Evolutionary conservation across 2,329 filamentous ascomycete genomes (phyloP).

Genomic region (Ilyonectria sp.): DNA sequence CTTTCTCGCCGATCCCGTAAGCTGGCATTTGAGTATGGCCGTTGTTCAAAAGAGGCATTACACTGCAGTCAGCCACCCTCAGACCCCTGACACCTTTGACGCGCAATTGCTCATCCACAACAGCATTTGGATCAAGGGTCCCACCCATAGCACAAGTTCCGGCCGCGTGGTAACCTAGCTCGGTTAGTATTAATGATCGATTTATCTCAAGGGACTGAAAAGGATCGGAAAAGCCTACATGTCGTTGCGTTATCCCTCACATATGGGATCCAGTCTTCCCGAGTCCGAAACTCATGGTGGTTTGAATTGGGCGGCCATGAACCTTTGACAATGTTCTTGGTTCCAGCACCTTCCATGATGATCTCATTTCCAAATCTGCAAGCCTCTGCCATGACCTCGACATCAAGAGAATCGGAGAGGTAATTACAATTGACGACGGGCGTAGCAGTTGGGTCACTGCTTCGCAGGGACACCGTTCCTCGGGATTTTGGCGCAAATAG

Average conservation of each 20-base stretch:
- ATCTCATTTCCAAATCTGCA: conserved; percentile 73
- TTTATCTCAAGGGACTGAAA: not conserved
- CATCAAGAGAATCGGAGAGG: conserved; percentile 69
- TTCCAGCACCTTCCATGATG: conserved; percentile 69
- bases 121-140: conserved; percentile 64
- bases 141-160: conserved; percentile 54
- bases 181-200: not conserved
- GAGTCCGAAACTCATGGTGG: conserved; percentile 67
- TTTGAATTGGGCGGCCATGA: conserved; percentile 69
- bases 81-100: conserved; percentile 67
- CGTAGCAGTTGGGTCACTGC: conserved; percentile 62
- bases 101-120: conserved; percentile 66
- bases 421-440: conserved; percentile 73
- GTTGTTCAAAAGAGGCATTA: conserved; percentile 67
- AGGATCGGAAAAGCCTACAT: conserved; percentile 57
- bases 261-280: conserved; percentile 69
- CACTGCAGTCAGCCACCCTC: conserved; percentile 67
- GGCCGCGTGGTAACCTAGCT: conserved; percentile 39
- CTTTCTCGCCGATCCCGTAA: conserved; percentile 70
- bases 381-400: conserved; percentile 72
- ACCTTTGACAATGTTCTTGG: conserved; percentile 71
- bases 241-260: conserved; percentile 72
- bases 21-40: conserved; percentile 70
- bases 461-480: conserved; percentile 67
- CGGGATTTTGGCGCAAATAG: conserved; percentile 70